These are phyloP conservation scores for Quercus aquifolioides DNA, from an alignment of 306 rosid species.

Conservation along the genomic window DNA sequence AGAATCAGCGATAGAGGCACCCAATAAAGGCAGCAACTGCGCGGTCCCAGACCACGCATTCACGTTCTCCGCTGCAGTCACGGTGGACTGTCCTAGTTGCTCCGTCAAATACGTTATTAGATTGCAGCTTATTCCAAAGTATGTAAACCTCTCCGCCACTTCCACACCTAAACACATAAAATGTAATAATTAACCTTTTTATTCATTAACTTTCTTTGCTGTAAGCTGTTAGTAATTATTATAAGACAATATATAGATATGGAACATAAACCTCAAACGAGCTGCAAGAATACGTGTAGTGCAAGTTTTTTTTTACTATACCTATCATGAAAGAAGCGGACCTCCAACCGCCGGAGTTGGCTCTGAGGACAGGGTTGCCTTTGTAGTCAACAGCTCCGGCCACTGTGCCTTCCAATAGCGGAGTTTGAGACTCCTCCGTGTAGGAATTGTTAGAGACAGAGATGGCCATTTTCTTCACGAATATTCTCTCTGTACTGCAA, in stretches of 20 bases:
- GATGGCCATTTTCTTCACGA: not conserved
- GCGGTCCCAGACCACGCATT: conserved; percentile 40
- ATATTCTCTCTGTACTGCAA: not conserved
- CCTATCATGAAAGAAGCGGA: conserved; percentile 45
- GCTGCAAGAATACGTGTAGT: too few species aligned
- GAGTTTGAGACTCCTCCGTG: not conserved
- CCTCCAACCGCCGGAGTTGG: conserved; percentile 47
- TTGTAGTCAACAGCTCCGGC: conserved; percentile 33
- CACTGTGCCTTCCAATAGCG: conserved; percentile 6
- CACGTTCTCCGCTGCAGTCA: conserved; percentile 31
- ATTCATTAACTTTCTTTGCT: too few species aligned
- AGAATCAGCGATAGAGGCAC: conserved; percentile 42
- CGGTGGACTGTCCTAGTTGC: conserved; percentile 41
- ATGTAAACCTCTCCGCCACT: conserved; percentile 50
- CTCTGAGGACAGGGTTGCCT: conserved; percentile 22
- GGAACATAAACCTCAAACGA: too few species aligned
- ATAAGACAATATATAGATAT: too few species aligned
- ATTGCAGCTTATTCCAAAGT: conserved; percentile 34
- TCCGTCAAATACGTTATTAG: conserved; percentile 38
- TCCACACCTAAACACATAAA: conserved; percentile 27
- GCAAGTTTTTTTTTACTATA: not conserved
- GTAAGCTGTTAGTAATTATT: too few species aligned
- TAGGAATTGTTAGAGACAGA: not conserved
- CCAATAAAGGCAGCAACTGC: conserved; percentile 35
- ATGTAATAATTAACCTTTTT: too few species aligned